Evolutionary conservation across 2,329 filamentous ascomycete species (phyloP).

Genomic region (Fusarium chaquense): DNA sequence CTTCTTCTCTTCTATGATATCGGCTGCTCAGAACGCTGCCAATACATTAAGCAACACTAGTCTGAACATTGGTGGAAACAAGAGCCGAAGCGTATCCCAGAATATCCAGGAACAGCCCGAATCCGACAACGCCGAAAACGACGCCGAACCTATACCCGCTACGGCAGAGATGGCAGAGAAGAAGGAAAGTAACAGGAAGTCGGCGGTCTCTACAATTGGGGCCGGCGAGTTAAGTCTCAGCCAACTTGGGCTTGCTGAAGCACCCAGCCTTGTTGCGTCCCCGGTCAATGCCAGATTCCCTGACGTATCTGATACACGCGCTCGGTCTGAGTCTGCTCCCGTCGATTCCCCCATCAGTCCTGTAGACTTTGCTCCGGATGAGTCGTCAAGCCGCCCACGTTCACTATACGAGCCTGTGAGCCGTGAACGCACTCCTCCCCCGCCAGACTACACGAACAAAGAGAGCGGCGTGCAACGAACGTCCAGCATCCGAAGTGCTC

Average conservation of each 20-base stretch:
- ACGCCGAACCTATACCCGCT: slow-evolving; percentile 57
- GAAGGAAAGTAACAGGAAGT: slow-evolving; percentile 73
- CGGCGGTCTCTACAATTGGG: slow-evolving; percentile 89
- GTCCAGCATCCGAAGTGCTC: slow-evolving; percentile 74
- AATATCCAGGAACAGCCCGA: slow-evolving; percentile 45
- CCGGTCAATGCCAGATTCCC: slow-evolving; percentile 68
- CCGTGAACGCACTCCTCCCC: slow-evolving; percentile 74
- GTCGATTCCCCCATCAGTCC: slow-evolving; percentile 55
- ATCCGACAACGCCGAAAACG: slow-evolving; percentile 50
- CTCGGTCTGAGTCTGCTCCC: slow-evolving; percentile 70
- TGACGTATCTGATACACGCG: slow-evolving; percentile 61
- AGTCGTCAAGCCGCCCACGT: slow-evolving; percentile 57
- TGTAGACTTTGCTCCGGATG: slow-evolving; percentile 51
- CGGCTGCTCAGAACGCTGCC: slow-evolving; percentile 92
- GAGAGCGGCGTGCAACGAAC: slow-evolving; percentile 67
- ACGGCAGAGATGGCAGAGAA: slow-evolving; percentile 51
- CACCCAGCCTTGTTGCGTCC: slow-evolving; percentile 65
- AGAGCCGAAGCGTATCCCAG: slow-evolving; percentile 48
- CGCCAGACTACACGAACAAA: slow-evolving; percentile 72
- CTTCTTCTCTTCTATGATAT: slow-evolving; percentile 95
- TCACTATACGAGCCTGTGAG: slow-evolving; percentile 64
- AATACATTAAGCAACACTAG: slow-evolving; percentile 75
- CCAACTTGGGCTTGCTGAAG: slow-evolving; percentile 82
- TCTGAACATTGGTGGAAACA: slow-evolving; percentile 63
- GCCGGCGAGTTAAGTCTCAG: slow-evolving; percentile 89